A percentile compares a stretch with the other conserved stretches of the same genome.
Conservation (phyloP, 805 yeast species). For the Sugiyamaella lignohabitans region DNA sequence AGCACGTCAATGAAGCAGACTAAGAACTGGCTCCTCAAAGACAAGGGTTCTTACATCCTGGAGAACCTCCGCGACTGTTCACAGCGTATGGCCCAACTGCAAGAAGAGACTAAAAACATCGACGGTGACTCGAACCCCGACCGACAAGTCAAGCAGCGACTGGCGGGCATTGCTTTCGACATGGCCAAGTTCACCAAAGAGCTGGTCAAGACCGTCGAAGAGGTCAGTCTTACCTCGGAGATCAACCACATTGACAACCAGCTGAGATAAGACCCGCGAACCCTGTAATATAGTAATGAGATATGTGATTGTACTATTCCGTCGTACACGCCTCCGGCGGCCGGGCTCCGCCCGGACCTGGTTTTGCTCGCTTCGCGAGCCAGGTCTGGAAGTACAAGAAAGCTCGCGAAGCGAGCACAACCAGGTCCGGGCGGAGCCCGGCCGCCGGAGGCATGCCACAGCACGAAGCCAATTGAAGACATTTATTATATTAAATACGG, state of each 20-base stretch:
- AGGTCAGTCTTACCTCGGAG: constrained; percentile 82
- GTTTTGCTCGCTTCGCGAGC: too few relatives aligned
- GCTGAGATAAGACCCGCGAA: too few relatives aligned
- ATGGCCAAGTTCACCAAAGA: constrained; percentile 96
- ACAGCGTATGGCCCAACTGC: constrained; percentile 70
- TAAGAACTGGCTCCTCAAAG: constrained; percentile 74
- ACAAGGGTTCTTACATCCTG: constrained; percentile 88
- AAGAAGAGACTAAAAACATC: constrained; percentile 36
- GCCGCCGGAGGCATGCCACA: too few relatives aligned
- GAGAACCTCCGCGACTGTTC: constrained; percentile 80
- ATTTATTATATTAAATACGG: too few relatives aligned
- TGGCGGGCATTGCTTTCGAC: constrained; percentile 94
- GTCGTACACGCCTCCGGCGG: too few relatives aligned
- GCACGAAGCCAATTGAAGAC: too few relatives aligned
- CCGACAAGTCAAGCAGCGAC: constrained; percentile 81
- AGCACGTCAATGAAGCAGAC: constrained; percentile 83
- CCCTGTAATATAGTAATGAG: too few relatives aligned
- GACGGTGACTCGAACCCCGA: constrained; percentile 57
- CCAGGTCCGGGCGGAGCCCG: too few relatives aligned
- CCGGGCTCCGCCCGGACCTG: too few relatives aligned
- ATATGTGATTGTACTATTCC: too few relatives aligned
- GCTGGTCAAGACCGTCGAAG: constrained; percentile 91
- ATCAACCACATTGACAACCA: constrained; percentile 71
- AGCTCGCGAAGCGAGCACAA: too few relatives aligned
- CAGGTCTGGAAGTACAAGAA: too few relatives aligned